A percentile compares a stretch with the other conserved stretches of the same genome.
Evolutionary conservation across 2,329 filamentous ascomycete species (phyloP).

Genomic region (Monosporascus sp.): DNA sequence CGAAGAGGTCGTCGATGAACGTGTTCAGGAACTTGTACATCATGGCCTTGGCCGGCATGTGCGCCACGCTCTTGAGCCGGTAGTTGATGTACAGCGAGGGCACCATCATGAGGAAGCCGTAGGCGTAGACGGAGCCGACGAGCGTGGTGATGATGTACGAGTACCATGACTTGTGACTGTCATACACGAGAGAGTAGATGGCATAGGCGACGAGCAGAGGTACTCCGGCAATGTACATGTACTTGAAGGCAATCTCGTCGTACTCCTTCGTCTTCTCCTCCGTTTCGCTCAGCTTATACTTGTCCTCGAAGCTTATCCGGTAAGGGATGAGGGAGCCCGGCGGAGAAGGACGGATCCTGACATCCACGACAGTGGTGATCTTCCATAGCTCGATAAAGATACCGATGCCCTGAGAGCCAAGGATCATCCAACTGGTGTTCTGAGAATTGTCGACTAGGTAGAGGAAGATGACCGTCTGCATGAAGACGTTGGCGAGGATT

Average conservation of each 20-base stretch:
- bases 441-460: slow-evolving; percentile 97
- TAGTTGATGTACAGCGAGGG: slow-evolving; percentile 98
- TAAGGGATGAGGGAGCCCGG: slow-evolving; percentile 72
- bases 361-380: slow-evolving; percentile 89
- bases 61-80: slow-evolving; percentile 87
- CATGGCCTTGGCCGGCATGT: slow-evolving; percentile 96
- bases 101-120: slow-evolving; percentile 99
- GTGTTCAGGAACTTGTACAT: slow-evolving; percentile 98
- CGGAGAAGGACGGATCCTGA: slow-evolving; percentile 66
- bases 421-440: slow-evolving; percentile 98
- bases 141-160: slow-evolving; percentile 92
- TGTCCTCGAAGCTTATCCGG: slow-evolving; percentile 83
- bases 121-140: slow-evolving; percentile 93
- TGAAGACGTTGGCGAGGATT: slow-evolving; percentile 95
- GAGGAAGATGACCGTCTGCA: slow-evolving; percentile 93
- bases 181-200: slow-evolving; percentile 84
- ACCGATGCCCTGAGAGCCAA: slow-evolving; percentile 85
- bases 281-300: slow-evolving; percentile 89
- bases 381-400: slow-evolving; percentile 76
- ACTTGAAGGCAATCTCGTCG: slow-evolving; percentile 95
- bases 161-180: slow-evolving; percentile 97
- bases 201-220: slow-evolving; percentile 88
- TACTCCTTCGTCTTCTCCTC: slow-evolving; percentile 99
- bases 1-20: slow-evolving; percentile 97
- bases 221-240: slow-evolving; percentile 88